Evolutionary conservation across 2,329 filamentous ascomycete genomes (phyloP), one percentile per base, ranked within the genome.

Genomic region (Sporothrix mexicana): DNA sequence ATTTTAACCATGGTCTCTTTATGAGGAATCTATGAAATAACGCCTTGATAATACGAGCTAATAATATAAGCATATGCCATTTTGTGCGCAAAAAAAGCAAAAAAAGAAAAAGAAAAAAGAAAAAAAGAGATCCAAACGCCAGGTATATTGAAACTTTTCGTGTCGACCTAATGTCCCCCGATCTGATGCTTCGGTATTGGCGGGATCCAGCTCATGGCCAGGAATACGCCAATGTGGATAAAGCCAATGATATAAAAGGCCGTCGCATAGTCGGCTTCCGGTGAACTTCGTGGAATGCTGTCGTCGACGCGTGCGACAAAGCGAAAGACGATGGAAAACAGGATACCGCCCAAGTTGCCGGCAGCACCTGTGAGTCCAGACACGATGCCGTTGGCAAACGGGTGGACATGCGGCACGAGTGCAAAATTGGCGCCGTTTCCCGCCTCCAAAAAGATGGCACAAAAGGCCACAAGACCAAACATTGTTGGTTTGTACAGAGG

Each of bases 391-490:
- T 97, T 97, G 74, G 93, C 93, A 74, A 87, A 87, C 0, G 93
- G 93, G 81, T 95, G 92, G 1, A 97, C 91, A 79, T 97, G 95
- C 3, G 94, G 94, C 30, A 97, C 91, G 6, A 97, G 86, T 0
- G 93, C 89, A 81, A 96, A 97, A 82, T 93, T 96, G 55, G 93
- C 90, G 0, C 95, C 95, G 79, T 97, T 97, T 57, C 90, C 91
- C 1, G 92, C 93, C 80, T 97, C 93, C 59, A 94, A 82, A 83
- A 97, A 97, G 79, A 97, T 86, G 0, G 92, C 93, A 83, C 94
- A 87, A 10, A 93, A 87, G 1, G 91, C 90, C 9, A 97, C 84
- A 6, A 97, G 88, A 0, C 92, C 93, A 72, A 96, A 90, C 86
- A 97, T 91, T 2, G 88, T 89, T 7, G 86, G 82, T 66, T 91